These are phyloP conservation scores for Fraxinus dipetala DNA, from an alignment of 305 asterid species.

Conservation along the genomic window DNA sequence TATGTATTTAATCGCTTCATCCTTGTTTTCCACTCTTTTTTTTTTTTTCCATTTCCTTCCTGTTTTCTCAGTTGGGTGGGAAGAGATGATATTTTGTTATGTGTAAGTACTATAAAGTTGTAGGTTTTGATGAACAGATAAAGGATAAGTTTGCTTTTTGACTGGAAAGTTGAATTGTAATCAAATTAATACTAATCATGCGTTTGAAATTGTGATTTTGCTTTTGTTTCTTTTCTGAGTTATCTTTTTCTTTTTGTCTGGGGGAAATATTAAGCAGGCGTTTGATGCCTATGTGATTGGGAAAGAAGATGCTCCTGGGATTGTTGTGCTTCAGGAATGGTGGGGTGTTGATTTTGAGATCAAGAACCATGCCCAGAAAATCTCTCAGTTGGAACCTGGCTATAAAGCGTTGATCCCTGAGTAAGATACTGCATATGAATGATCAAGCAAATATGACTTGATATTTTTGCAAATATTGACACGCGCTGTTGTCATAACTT, in stretches of 20 bases:
- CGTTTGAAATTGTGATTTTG: background rate
- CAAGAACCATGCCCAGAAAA: constrained; percentile 86
- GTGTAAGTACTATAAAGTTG: background rate
- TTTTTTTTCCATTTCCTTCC: background rate
- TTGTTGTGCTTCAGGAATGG: constrained; percentile 96
- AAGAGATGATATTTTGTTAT: background rate
- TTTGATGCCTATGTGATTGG: constrained; percentile 92
- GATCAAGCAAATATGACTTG: constrained; percentile 9
- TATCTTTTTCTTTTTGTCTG: background rate
- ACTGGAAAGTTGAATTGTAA: background rate
- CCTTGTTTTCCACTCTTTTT: background rate
- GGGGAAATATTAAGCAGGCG: constrained; percentile 36
- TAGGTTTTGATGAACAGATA: background rate
- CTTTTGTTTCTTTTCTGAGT: background rate
- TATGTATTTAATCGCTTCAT: background rate
- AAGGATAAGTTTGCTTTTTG: background rate
- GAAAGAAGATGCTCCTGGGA: constrained; percentile 90
- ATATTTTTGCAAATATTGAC: background rate
- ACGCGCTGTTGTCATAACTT: background rate
- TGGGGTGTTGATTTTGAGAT: constrained; percentile 98
- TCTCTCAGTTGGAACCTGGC: constrained; percentile 72
- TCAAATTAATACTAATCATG: constrained; percentile 5
- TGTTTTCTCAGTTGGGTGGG: background rate
- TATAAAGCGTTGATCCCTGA: constrained; percentile 89
- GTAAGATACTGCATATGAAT: constrained; percentile 41